Evolutionary conservation across 2,329 filamentous ascomycete genomes (phyloP), one percentile per base, ranked within the genome.

Genomic region (Scytalidium lignicola): DNA sequence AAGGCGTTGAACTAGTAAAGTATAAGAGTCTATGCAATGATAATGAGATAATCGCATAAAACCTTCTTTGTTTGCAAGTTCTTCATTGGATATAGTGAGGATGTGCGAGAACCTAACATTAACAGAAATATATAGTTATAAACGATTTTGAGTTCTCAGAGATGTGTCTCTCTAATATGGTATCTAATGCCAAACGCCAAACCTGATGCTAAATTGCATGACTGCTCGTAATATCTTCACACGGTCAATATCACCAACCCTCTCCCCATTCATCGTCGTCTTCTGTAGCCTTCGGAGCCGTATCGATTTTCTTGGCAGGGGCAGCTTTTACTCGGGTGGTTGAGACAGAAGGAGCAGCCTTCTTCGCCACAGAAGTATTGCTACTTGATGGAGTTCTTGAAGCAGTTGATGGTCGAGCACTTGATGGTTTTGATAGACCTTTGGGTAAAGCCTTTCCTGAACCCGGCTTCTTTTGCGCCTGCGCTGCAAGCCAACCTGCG

Each of bases 401-500:
- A 3, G 64, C 56, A 9, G 62, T 61, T 0, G 66, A 55, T 37
- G 69, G 64, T 50, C 64, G 54, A 51, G 13, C 65, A 56, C n/a
- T n/a, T 1, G 68, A 52, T 2, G 79, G 62, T 68, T 95, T 96
- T 1, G 74, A 70, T 21, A 97, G 66, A 0, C 92, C 92, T 69
- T 95, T 99, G 0, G 92, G 91, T 48, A 97, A 65, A 2, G 85
- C 72, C 56, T 88, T 93, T 1, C 68, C 59, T 49, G 64, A 54
- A 9, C 40, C 62, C 46, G 51, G 67, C 61, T 76, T 76, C 71
- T 95, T 96, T 54, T 85, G 78, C 5, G 86, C 82, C 65, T 96
- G 90, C 12, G 91, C 90, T 12, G 89, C 90, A 19, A 97, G 69
- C 91, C 93, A 97, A 4, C 90, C 91, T 4, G 90, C 92, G 67